Evolutionary conservation across 1,139 yeast genomes (phyloP).

Genomic region (Geotrichum europaeum): DNA sequence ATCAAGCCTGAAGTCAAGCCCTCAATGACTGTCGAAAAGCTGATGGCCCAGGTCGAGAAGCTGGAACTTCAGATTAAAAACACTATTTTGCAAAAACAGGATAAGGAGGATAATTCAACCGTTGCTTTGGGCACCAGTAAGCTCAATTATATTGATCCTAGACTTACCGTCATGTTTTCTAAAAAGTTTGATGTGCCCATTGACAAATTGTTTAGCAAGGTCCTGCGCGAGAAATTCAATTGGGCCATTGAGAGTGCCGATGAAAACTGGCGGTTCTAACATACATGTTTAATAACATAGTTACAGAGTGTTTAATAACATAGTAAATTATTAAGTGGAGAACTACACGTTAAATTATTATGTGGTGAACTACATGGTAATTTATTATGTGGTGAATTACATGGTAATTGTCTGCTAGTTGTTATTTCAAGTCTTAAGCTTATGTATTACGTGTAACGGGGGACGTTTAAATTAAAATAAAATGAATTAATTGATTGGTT

Average conservation of each 20-base stretch:
- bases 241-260: constrained; percentile 96
- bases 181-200: constrained; percentile 84
- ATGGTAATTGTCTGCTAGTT: too few species aligned
- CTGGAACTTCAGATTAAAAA: constrained; percentile 65
- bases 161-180: constrained; percentile 84
- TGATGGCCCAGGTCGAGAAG: constrained; percentile 65
- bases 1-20: constrained; percentile 53
- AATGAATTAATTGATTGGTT: too few species aligned
- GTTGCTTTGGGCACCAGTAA: constrained; percentile 92
- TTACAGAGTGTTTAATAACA: too few species aligned
- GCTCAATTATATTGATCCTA: constrained; percentile 91
- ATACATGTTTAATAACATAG: too few species aligned
- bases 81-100: constrained; percentile 70
- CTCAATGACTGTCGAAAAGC: constrained; percentile 57
- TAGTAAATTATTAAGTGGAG: too few species aligned
- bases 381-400: too few species aligned
- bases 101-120: constrained; percentile 88
- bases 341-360: too few species aligned
- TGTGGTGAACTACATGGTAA: too few species aligned
- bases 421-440: too few species aligned
- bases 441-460: too few species aligned
- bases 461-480: too few species aligned
- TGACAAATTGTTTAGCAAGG: constrained; percentile 85
- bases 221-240: constrained; percentile 82
- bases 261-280: constrained; percentile 77